A percentile compares a stretch with the other conserved stretches of the same genome.
Evolutionary conservation across 352 stramenopile species (phyloP).

Genomic region (Pythium brachiatum): DNA sequence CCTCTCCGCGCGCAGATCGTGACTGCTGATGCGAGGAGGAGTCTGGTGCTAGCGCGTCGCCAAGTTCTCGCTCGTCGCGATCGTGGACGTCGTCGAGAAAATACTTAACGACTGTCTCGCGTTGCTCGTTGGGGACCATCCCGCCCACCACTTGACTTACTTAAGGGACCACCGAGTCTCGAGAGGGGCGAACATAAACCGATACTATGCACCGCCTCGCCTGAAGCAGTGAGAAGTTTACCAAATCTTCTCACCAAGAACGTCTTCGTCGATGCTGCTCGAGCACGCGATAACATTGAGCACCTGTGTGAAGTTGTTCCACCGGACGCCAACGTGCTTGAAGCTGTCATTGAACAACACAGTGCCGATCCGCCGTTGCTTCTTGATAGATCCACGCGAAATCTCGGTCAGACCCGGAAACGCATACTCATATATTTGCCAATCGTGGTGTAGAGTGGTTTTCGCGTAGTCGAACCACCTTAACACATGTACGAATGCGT

Average conservation of each 20-base stretch:
- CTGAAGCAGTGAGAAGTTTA: slow-evolving; percentile 18
- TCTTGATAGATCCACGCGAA: neutral
- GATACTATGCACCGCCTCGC: slow-evolving; percentile 10
- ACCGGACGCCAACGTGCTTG: neutral
- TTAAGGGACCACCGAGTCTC: slow-evolving; percentile 17
- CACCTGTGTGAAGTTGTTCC: slow-evolving; percentile 9
- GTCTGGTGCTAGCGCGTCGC: slow-evolving; percentile 6
- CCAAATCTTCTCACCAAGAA: slow-evolving; percentile 5
- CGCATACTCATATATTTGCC: neutral
- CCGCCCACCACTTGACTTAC: slow-evolving; percentile 20
- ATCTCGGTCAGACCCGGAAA: neutral
- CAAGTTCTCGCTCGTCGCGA: slow-evolving; percentile 12
- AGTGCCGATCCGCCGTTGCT: neutral
- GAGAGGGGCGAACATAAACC: slow-evolving; percentile 18
- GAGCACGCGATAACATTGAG: neutral
- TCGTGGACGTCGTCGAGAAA: slow-evolving; percentile 11
- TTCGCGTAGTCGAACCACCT: neutral
- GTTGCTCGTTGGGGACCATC: slow-evolving; percentile 16
- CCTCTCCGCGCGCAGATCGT: neutral
- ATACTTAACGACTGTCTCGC: slow-evolving; percentile 9
- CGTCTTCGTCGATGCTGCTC: neutral
- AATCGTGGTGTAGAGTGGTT: neutral
- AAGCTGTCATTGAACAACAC: neutral
- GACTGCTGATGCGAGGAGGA: too few species aligned
- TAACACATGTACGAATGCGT: neutral